Evolutionary conservation across 164 flowering plant species (phyloP), one percentile per base, ranked within the genome.

Genomic region (Euptelea pleiosperma): DNA sequence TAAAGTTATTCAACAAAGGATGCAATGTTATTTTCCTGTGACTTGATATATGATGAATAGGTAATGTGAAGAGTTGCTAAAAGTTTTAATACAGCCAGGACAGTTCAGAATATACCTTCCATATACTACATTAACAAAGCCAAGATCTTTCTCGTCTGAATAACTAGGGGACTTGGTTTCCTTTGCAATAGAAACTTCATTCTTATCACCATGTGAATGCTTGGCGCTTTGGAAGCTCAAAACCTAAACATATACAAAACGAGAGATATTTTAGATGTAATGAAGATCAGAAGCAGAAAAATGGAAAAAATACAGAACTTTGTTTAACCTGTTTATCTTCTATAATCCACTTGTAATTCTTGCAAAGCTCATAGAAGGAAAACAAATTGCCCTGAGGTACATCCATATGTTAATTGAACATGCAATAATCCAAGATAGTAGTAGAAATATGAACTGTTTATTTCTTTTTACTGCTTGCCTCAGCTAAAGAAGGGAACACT

Each of bases 321-420:
- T 15, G 2, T 44, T 50, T 37, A 51, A 88, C 96, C 85, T 84
- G 72, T 56, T 82, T 88, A 81, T 89, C 83, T 57, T 83, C 89
- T 58, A 84, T 44, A 21, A 64, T 78, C 98, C 98, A 93, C 61
- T 76, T 73, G 79, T 79, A 89, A 70, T 74, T 61, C 62, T 69
- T 79, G 77, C 98, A 93, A n/a, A 87, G 85, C 75, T 85, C 90
- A 66, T 84, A 93, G 63, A 90, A 84, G 52, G 98, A 87, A 74
- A 93, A 87, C 58, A 86, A 71, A 73, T 84, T 71, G 8, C 96
- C 98, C 94, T 89, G 79, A 34, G 36, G 55, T 33, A 52, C 22
- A 61, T 16, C 24, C 3, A 53, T 25, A 45, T 16, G 34, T 56
- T 28, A 54, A 65, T 56, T 33, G 62, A 46, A 25, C 16, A 31